phyloP scores from a whole-genome alignment of 768 basidiomycete genomes.

The Sporobolomyces pararoseus region DNA sequence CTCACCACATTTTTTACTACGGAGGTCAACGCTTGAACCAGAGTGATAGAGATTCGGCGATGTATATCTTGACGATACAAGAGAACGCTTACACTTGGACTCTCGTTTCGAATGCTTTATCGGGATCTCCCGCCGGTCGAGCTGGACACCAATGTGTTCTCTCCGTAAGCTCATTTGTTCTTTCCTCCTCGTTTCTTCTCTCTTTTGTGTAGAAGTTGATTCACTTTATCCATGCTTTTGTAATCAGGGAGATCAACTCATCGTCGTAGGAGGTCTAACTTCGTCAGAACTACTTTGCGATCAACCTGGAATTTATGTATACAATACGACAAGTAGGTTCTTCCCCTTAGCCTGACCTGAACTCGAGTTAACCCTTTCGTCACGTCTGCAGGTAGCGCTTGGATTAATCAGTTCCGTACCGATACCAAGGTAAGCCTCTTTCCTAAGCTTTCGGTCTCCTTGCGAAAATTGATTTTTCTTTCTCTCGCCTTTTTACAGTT shows the following conservation, averaged over 20 bases:
- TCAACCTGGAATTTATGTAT: constrained; percentile 41
- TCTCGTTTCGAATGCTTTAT: constrained; percentile 24
- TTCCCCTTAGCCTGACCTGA: neutral
- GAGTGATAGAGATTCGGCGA: constrained; percentile 28
- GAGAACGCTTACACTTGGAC: constrained; percentile 35
- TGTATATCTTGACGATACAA: constrained; percentile 38
- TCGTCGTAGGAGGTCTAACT: constrained; percentile 41
- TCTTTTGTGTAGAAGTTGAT: too few relatives aligned
- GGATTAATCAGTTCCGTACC: constrained; percentile 16
- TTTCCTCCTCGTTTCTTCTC: neutral
- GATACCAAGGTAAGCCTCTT: neutral
- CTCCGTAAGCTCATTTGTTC: neutral
- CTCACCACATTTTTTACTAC: constrained; percentile 35
- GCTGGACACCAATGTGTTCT: constrained; percentile 35
- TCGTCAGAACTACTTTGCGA: constrained; percentile 37
- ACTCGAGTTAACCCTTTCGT: neutral
- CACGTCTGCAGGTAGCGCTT: neutral
- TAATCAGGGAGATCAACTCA: constrained; percentile 31
- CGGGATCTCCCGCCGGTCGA: constrained; percentile 30
- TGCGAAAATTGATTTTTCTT: neutral
- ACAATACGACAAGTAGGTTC: constrained; percentile 5
- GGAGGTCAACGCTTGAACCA: constrained; percentile 41
- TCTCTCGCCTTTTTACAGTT: neutral
- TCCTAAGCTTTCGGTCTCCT: neutral
- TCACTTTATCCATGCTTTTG: too few relatives aligned